Conservation (phyloP, 2,329 filamentous ascomycete genomes). For the Aspergillus ochraceoroseus region DNA sequence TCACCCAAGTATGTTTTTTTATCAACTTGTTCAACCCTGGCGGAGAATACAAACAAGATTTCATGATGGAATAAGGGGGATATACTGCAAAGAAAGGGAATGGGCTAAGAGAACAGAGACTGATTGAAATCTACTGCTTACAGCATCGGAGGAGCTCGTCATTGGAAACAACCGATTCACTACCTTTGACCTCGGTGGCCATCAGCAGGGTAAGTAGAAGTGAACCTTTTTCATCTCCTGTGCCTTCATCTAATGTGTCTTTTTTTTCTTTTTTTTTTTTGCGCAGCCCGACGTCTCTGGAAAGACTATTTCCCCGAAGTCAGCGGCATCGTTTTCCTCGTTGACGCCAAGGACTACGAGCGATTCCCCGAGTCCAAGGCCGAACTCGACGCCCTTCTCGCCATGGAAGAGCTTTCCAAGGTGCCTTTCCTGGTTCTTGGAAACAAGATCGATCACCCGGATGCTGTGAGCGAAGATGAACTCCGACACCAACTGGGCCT, state of each 20-base stretch:
- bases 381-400: constrained; percentile 89
- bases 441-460: constrained; percentile 99
- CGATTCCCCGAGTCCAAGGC: constrained; percentile 91
- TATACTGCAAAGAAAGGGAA: not conserved
- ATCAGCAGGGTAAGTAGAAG: constrained; percentile 69
- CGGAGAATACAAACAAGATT: not conserved
- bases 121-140: constrained; percentile 11
- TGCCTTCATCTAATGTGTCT: no score
- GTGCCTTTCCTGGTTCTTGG: constrained; percentile 94
- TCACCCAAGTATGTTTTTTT: constrained; percentile 71
- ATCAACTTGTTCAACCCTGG: no score
- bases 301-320: constrained; percentile 97
- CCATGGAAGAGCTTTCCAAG: constrained; percentile 95
- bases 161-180: constrained; percentile 94
- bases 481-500: constrained; percentile 85
- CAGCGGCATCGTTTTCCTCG: constrained; percentile 92
- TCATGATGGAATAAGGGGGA: not conserved
- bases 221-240: not conserved
- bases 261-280: not conserved
- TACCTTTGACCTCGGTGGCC: constrained; percentile 88
- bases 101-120: constrained; percentile 10
- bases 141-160: constrained; percentile 83
- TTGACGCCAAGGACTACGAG: constrained; percentile 96
- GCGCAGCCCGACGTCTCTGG: constrained; percentile 80
- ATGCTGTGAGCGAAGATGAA: constrained; percentile 93